Percentiles rank a stretch among this genome's conserved stretches.
phyloP scores from a whole-genome alignment of 2,329 filamentous ascomycete genomes.

The Exophiala dermatitidis region DNA sequence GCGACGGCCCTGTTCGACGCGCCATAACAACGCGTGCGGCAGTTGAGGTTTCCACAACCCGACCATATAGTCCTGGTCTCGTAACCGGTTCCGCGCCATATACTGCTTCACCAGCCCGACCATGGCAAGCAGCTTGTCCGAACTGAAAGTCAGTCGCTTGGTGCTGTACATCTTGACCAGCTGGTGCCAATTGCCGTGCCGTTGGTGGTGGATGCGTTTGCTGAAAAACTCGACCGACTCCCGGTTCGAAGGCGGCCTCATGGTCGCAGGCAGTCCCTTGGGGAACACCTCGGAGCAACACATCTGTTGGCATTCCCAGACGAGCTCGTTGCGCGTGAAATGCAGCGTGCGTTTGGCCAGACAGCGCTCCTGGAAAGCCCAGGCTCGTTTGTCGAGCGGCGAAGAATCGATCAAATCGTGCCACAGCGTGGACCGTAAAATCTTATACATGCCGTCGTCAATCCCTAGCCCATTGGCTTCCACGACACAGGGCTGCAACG shows the following conservation, averaged over 20 bases:
- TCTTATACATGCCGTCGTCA: slow-evolving; percentile 26
- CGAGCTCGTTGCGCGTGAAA: slow-evolving; percentile 27
- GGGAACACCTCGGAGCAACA: slow-evolving; percentile 28
- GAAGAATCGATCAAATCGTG: slow-evolving; percentile 25
- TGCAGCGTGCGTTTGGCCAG: slow-evolving; percentile 29
- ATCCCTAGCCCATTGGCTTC: slow-evolving; percentile 22
- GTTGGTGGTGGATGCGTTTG: slow-evolving; percentile 26
- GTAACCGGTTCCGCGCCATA: slow-evolving; percentile 22
- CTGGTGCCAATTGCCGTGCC: slow-evolving; percentile 26
- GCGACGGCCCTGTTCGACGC: slow-evolving; percentile 19
- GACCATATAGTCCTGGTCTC: slow-evolving; percentile 23
- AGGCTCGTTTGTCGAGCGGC: slow-evolving; percentile 26
- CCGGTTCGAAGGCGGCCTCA: slow-evolving; percentile 14
- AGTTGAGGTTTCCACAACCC: slow-evolving; percentile 26
- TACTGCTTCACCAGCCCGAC: slow-evolving; percentile 25
- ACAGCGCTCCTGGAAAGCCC: slow-evolving; percentile 27
- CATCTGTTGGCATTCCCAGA: slow-evolving; percentile 31
- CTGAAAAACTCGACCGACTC: slow-evolving; percentile 23
- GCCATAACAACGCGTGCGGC: slow-evolving; percentile 26
- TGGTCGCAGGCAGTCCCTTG: slow-evolving; percentile 26
- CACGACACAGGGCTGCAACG: slow-evolving; percentile 25
- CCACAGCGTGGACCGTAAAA: slow-evolving; percentile 26
- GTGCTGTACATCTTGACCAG: slow-evolving; percentile 26
- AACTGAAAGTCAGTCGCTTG: slow-evolving; percentile 22
- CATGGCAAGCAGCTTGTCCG: slow-evolving; percentile 27